Percentiles rank a stretch among this genome's conserved stretches.
These are phyloP conservation scores for Oropetium thomaeum DNA, from an alignment of 176 grass and related monocot species.

Conservation along the genomic window DNA sequence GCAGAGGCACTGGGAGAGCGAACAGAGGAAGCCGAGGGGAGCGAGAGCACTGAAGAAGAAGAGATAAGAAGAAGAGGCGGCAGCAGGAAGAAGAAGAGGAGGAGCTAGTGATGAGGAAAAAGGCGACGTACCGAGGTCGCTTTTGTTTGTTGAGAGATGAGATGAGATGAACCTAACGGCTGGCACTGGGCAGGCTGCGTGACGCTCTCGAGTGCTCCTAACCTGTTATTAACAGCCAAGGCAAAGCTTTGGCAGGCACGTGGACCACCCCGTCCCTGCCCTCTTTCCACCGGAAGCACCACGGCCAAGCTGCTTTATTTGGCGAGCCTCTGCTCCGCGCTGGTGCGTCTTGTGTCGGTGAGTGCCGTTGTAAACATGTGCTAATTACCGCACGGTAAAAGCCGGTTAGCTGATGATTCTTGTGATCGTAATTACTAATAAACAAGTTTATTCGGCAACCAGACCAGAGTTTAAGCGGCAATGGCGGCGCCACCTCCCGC, in stretches of 20 bases:
- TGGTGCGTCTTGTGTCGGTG: too few relatives aligned
- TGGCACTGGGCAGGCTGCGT: too few relatives aligned
- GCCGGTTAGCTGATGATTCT: too few relatives aligned
- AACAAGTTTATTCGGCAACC: not conserved
- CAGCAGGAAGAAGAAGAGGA: not conserved
- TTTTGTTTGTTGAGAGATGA: slow-evolving; percentile 10
- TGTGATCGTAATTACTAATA: not conserved
- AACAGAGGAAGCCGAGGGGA: not conserved
- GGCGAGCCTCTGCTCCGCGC: too few relatives aligned
- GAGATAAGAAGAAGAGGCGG: not conserved
- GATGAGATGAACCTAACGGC: not conserved
- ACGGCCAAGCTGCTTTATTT: not conserved
- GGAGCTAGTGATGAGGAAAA: not conserved
- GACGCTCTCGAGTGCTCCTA: slow-evolving; percentile 17
- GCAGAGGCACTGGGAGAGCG: not conserved
- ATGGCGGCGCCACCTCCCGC: too few relatives aligned
- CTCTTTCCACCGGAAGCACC: slow-evolving; percentile 18
- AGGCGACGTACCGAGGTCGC: not conserved
- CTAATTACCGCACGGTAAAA: not conserved
- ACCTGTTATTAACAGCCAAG: not conserved
- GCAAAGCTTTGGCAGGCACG: not conserved
- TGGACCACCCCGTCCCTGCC: too few relatives aligned
- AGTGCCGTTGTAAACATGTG: too few relatives aligned
- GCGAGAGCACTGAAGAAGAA: too few relatives aligned
- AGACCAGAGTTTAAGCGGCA: too few relatives aligned